A percentile compares a stretch with the other conserved stretches of the same genome.
These are phyloP conservation scores for Solanum piurae DNA, from an alignment of 257 asterid species.

Conservation along the genomic window DNA sequence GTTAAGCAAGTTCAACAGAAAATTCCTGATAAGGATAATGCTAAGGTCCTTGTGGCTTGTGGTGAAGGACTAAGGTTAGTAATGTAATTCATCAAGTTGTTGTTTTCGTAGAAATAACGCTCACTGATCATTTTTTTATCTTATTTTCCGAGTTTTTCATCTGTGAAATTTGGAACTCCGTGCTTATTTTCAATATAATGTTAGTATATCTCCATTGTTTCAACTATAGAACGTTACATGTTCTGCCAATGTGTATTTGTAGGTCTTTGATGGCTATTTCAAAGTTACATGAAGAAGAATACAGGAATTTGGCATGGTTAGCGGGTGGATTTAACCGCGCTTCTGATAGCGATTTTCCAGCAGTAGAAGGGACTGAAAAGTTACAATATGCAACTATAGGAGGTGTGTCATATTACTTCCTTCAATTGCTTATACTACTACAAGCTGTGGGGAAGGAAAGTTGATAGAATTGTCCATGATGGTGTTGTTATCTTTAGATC, in stretches of 20 bases:
- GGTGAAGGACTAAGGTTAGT: slow-evolving; percentile 84
- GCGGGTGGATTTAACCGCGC: slow-evolving; percentile 69
- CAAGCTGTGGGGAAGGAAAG: slow-evolving; percentile 45
- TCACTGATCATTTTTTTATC: neutral
- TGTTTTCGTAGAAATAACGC: neutral
- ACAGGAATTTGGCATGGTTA: slow-evolving; percentile 84
- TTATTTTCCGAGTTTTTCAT: neutral
- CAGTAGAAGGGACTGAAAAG: slow-evolving; percentile 72
- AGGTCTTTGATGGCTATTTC: slow-evolving; percentile 72
- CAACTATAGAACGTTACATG: neutral
- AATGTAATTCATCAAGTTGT: neutral
- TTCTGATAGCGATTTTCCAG: slow-evolving; percentile 38
- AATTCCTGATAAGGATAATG: slow-evolving; percentile 51
- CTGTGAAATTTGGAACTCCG: neutral
- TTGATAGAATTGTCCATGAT: slow-evolving; percentile 10
- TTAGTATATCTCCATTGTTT: neutral
- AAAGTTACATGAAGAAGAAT: slow-evolving; percentile 50
- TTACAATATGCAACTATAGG: slow-evolving; percentile 82
- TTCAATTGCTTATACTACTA: slow-evolving; percentile 51
- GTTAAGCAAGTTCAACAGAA: slow-evolving; percentile 37
- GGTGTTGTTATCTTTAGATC: neutral
- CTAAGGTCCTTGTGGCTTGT: slow-evolving; percentile 78
- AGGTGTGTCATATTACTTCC: slow-evolving; percentile 77
- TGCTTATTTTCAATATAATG: neutral
- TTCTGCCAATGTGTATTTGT: neutral